Conservation (phyloP, 768 basidiomycete species). For the Neoboletus subvelutipes region DNA sequence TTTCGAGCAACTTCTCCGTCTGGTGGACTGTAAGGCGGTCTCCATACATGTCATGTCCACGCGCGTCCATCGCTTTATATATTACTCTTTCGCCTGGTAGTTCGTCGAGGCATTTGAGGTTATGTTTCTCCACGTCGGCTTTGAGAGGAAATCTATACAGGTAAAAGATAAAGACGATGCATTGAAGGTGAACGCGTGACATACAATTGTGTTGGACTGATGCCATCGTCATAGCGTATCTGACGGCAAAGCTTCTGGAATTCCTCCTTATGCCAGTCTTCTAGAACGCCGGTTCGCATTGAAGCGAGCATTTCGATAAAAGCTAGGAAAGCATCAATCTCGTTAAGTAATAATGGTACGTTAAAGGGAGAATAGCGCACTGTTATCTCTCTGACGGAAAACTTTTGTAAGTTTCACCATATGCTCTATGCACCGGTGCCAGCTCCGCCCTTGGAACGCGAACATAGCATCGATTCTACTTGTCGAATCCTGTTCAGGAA, state of each 20-base stretch:
- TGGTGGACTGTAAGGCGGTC: slow-evolving; percentile 30
- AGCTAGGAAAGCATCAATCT: slow-evolving; percentile 40
- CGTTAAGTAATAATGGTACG: background rate
- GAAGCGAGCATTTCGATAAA: slow-evolving; percentile 97
- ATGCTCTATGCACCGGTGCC: slow-evolving; percentile 53
- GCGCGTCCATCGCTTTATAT: slow-evolving; percentile 46
- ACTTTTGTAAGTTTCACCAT: slow-evolving; percentile 56
- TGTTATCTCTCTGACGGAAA: slow-evolving; percentile 68
- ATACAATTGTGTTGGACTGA: slow-evolving; percentile 88
- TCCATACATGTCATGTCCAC: slow-evolving; percentile 41
- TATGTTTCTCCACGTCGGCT: slow-evolving; percentile 26
- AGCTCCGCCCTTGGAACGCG: slow-evolving; percentile 64
- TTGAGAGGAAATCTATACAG: slow-evolving; percentile 29
- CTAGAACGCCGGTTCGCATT: slow-evolving; percentile 88
- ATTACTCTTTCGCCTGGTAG: slow-evolving; percentile 28
- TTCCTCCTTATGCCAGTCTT: slow-evolving; percentile 57
- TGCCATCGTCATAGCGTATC: slow-evolving; percentile 73
- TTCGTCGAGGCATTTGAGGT: slow-evolving; percentile 19
- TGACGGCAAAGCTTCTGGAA: slow-evolving; percentile 66
- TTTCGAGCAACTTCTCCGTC: slow-evolving; percentile 41
- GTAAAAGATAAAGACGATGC: background rate
- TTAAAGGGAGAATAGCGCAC: slow-evolving; percentile 26
- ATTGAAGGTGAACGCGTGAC: slow-evolving; percentile 21
- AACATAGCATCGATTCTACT: slow-evolving; percentile 53
- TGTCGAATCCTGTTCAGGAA: slow-evolving; percentile 49